Evolutionary conservation across 768 basidiomycete genomes (phyloP).

Genomic region (Calocybe gangraenosa): DNA sequence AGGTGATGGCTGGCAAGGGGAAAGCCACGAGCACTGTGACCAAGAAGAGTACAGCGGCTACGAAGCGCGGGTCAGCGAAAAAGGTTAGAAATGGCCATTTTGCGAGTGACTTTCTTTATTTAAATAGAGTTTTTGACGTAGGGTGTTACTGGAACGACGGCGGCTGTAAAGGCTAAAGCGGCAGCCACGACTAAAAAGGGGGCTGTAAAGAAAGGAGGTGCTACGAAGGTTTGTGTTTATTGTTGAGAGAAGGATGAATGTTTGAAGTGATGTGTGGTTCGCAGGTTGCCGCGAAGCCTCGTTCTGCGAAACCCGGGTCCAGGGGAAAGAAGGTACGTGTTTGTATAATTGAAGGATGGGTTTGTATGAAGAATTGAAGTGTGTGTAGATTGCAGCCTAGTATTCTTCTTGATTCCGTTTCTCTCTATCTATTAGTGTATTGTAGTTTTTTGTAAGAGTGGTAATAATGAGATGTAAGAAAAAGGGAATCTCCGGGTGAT

Average conservation of each 20-base stretch:
- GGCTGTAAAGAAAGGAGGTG: constrained; percentile 12
- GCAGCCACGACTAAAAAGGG: constrained; percentile 29
- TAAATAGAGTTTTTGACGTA: constrained; percentile 17
- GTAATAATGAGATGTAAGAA: too few species aligned
- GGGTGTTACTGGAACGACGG: constrained; percentile 48
- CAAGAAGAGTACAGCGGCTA: constrained; percentile 37
- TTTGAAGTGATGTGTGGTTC: background rate
- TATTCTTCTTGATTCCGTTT: too few species aligned
- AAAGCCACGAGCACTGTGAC: constrained; percentile 15
- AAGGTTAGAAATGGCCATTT: constrained; percentile 37
- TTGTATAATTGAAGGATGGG: background rate
- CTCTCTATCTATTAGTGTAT: too few species aligned
- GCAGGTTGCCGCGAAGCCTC: constrained; percentile 27
- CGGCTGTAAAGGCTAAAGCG: constrained; percentile 36
- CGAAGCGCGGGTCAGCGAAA: constrained; percentile 52
- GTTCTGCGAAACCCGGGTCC: constrained; percentile 23
- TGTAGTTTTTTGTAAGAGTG: too few species aligned
- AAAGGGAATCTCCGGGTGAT: too few species aligned
- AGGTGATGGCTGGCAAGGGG: constrained; percentile 15
- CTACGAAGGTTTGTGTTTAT: constrained; percentile 22
- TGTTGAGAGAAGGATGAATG: constrained; percentile 1
- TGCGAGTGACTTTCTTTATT: background rate
- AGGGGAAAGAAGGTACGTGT: constrained; percentile 27
- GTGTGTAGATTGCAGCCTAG: too few species aligned
- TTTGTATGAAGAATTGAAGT: too few species aligned